Conservation (phyloP, 352 stramenopile species). For the Pythium myriotylum region DNA sequence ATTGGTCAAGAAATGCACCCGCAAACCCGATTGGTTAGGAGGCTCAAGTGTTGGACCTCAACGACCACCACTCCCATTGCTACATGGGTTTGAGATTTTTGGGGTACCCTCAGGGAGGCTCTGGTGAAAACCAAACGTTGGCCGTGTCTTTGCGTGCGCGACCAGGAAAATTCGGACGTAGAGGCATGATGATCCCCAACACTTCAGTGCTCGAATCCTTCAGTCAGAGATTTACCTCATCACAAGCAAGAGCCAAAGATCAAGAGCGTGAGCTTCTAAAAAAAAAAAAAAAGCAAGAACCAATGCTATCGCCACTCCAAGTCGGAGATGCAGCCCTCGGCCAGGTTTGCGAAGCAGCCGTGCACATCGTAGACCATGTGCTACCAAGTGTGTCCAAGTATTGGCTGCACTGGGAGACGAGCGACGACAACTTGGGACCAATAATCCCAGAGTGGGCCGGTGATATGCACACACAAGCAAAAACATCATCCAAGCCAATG, state of each 20-base stretch:
- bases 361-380: constrained; percentile 47
- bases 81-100: too few relatives aligned
- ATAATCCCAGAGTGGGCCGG: constrained; percentile 24
- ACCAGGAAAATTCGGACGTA: neutral
- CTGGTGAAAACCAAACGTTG: too few relatives aligned
- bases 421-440: constrained; percentile 23
- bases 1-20: too few relatives aligned
- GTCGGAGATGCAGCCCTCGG: constrained; percentile 41
- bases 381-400: constrained; percentile 48
- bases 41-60: too few relatives aligned
- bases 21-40: too few relatives aligned
- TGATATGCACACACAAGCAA: constrained; percentile 3
- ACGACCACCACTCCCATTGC: too few relatives aligned
- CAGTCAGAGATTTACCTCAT: constrained; percentile 16
- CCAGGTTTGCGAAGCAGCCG: constrained; percentile 35
- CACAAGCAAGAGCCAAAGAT: constrained; percentile 6
- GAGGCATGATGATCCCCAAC: neutral
- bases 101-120: too few relatives aligned
- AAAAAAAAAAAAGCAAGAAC: constrained; percentile 6
- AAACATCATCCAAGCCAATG: neutral
- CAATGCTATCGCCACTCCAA: constrained; percentile 40
- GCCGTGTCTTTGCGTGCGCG: neutral
- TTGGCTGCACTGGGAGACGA: constrained; percentile 46
- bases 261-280: too few relatives aligned
- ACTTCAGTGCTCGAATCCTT: neutral